Percentiles rank a stretch among this genome's conserved stretches.
These are phyloP conservation scores for Nothomitra cinnamomea DNA, from an alignment of 2,329 filamentous ascomycete genomes.

Conservation along the genomic window DNA sequence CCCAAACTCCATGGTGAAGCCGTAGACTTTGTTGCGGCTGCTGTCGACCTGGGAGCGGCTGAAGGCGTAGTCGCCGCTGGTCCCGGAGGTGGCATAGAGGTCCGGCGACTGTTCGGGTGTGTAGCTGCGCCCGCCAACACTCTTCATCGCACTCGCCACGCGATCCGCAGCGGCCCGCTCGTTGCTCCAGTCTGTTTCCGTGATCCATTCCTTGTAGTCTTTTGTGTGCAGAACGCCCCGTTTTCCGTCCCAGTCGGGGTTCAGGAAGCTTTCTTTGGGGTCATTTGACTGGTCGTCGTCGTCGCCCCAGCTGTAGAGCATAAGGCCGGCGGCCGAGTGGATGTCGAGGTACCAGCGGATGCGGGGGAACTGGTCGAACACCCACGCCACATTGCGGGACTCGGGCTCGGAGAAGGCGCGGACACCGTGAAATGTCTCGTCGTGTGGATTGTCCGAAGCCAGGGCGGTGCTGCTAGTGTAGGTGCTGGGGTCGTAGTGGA, in stretches of 20 bases:
- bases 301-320: slow-evolving; percentile 41
- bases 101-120: slow-evolving; percentile 19
- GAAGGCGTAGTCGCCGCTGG: slow-evolving; percentile 23
- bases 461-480: not conserved
- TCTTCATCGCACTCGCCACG: slow-evolving; percentile 25
- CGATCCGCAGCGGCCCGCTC: slow-evolving; percentile 19
- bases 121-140: slow-evolving; percentile 23
- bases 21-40: slow-evolving; percentile 23
- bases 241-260: slow-evolving; percentile 32
- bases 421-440: slow-evolving; percentile 34
- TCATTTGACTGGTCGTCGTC: slow-evolving; percentile 33
- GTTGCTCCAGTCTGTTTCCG: slow-evolving; percentile 20
- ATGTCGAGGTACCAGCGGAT: slow-evolving; percentile 42
- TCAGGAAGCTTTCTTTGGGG: slow-evolving; percentile 33
- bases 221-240: slow-evolving; percentile 29
- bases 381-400: slow-evolving; percentile 35
- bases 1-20: slow-evolving; percentile 24
- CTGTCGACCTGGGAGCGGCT: slow-evolving; percentile 21
- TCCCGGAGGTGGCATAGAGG: slow-evolving; percentile 22
- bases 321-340: slow-evolving; percentile 34
- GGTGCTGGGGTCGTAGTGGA: slow-evolving; percentile 26
- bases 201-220: slow-evolving; percentile 30
- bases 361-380: slow-evolving; percentile 31
- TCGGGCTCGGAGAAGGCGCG: slow-evolving; percentile 38
- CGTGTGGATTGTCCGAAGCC: slow-evolving; percentile 27